Base-by-base conservation (phyloP, 352 stramenopile genomes). In the Globisporangium radiosum region DNA sequence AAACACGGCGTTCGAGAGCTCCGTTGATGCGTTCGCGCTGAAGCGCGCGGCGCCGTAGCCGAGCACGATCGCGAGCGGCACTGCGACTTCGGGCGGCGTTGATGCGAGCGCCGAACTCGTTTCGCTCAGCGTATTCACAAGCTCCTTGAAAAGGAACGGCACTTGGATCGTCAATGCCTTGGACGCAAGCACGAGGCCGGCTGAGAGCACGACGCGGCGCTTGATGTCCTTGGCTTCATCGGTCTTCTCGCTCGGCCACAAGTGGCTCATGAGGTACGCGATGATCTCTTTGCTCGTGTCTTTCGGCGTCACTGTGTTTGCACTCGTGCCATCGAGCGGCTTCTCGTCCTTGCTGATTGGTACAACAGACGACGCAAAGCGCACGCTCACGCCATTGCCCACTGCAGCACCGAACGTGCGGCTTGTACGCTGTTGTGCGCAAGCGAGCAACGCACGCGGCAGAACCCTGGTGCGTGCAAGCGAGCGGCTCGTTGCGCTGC, bases 91-190 rank as follows among this genome's bases (percentile, higher is more conserved):
- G 8, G 72, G 71, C 3, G 68, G 71, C 4, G 68, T 51, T 1
- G 25, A 25, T 4, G 72, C 81, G 19, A 78, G 15, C 8, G 60
- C 61, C 5, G 43, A 62, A 25, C 70, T 75, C 13, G 70, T 65
- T 8, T 69, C 56, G 5, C 70, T 75, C 61, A 98, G 76, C 19
- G 64, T 54, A 68, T 99, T 84, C 7, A 99, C 91, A 25, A 99
- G 69, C 10, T 95, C 75, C 67, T 99, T 99, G 73, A 99, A 99
- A 42, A 99, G 75, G 69, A 98, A 99, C 10, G 97, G 97, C 39
- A 99, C 94, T 45, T 95, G 79, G 57, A 98, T 97, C n/a, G 85
- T 98, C 13, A 98, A 66, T 10, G 78, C 76, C 70, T 98, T 98
- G 52, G 87, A 87, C 7, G 65, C 77, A 15, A 98, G 65, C 66